Base-by-base conservation (phyloP, 768 basidiomycete species). In the Ephemerocybe angulata region DNA sequence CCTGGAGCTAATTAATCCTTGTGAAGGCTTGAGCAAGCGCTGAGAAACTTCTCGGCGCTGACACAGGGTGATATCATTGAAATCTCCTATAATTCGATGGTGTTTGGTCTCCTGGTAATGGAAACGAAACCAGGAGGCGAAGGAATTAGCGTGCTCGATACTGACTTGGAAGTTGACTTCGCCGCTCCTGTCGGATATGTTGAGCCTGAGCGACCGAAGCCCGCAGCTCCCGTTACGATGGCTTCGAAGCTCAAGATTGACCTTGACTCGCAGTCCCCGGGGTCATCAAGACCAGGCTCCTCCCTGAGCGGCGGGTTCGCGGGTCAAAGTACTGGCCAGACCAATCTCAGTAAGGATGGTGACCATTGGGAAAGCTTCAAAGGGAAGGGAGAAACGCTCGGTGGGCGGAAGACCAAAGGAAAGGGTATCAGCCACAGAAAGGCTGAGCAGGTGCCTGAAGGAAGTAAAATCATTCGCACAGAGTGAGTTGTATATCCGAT, bases 151-250 rank as follows among this genome's bases (percentile, higher is more conserved):
- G 83, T 98, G 50, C 72, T 97, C 50, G 94, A 99, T 65, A 98
- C 94, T 0, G 97, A 99, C 79, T 83, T 99, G 1, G 95, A 98
- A 71, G 97, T 98, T 53, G 97, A 99, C 69, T 98, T 98, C 66
- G 97, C 90, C 1, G 73, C 94, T 1, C 96, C 96, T 0, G 82
- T 91, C 21, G 90, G 90, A 35, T 99, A 98, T 66, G 88, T 94
- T 31, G 97, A 98, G 67, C 97, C 97, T 1, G 88, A 93, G 60
- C 82, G 88, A 43, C 87, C 88, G 1, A 88, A 91, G 62, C 83
- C 93, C 2, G 80, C 83, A 2, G 85, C 93, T 0, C 87, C 86
- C 2, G 67, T 87, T 21, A 97, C 96, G 2, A 98, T 99, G 96
- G 94, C 94, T 2, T 89, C 88, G 28, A 98, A 98, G 72, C 82